A percentile compares a stretch with the other conserved stretches of the same genome.
phyloP scores from a whole-genome alignment of 2,329 filamentous ascomycete genomes.

The Magnaporthales sp. region DNA sequence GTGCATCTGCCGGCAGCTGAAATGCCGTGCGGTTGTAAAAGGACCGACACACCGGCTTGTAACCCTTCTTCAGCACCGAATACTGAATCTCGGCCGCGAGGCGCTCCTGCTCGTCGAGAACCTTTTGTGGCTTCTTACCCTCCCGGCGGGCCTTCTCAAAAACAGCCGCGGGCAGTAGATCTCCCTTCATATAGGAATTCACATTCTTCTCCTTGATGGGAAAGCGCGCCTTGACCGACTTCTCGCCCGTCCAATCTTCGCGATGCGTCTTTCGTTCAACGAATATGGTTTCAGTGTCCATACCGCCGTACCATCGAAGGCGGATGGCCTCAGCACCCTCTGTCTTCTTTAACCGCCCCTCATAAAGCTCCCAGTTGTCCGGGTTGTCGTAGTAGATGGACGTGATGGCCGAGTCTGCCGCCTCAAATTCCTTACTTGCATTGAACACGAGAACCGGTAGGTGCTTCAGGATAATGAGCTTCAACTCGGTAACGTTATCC shows the following conservation, averaged over 20 bases:
- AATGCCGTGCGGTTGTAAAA: conserved; percentile 99
- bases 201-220: conserved; percentile 95
- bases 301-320: conserved; percentile 93
- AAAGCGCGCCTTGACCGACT: conserved; percentile 97
- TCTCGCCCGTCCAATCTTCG: conserved; percentile 98
- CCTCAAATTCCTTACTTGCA: conserved; percentile 89
- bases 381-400: conserved; percentile 98
- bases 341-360: conserved; percentile 91
- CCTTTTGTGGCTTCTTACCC: conserved; percentile 85
- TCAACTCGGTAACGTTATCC: conserved; percentile 96
- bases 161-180: conserved; percentile 76
- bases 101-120: conserved; percentile 84
- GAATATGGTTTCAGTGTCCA: conserved; percentile 92
- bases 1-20: conserved; percentile 89
- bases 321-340: conserved; percentile 96
- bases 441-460: conserved; percentile 96
- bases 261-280: conserved; percentile 97
- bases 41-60: conserved; percentile 82
- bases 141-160: conserved; percentile 96
- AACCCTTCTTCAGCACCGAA: conserved; percentile 76
- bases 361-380: conserved; percentile 87
- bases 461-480: conserved; percentile 96
- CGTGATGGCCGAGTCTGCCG: conserved; percentile 85
- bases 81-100: conserved; percentile 91
- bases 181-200: conserved; percentile 79